Conservation (phyloP, 2,329 filamentous ascomycete genomes). For the Alternaria tenuissima region DNA sequence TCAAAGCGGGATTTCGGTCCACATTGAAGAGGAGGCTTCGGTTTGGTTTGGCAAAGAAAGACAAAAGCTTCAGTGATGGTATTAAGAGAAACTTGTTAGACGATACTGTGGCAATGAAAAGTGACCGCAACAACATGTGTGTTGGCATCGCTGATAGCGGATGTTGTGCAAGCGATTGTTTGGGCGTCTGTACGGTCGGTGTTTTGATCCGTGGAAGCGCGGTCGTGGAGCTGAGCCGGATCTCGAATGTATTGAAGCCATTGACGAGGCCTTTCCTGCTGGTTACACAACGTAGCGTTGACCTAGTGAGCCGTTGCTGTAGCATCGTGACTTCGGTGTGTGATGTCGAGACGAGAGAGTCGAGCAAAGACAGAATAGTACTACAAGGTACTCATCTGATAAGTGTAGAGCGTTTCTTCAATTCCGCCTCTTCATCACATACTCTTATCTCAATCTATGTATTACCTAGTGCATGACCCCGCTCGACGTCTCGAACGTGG, state of each 20-base stretch:
- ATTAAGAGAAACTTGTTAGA: conserved; percentile 55
- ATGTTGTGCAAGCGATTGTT: conserved; percentile 17
- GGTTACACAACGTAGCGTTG: conserved; percentile 6
- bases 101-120: conserved; percentile 56
- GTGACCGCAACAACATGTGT: conserved; percentile 40
- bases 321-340: conserved; percentile 15
- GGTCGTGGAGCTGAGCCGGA: conserved; percentile 24
- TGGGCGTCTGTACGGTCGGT: conserved; percentile 11
- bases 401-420: not conserved
- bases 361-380: not conserved
- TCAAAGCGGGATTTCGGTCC: conserved; percentile 77
- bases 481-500: conserved; percentile 29
- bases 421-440: conserved; percentile 4
- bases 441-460: conserved; percentile 31
- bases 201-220: conserved; percentile 19
- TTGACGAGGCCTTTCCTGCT: conserved; percentile 2
- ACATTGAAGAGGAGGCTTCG: conserved; percentile 61
- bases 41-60: conserved; percentile 51
- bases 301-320: conserved; percentile 11
- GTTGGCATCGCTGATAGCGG: conserved; percentile 40
- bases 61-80: conserved; percentile 50
- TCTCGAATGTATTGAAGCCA: conserved; percentile 12
- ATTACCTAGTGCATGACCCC: conserved; percentile 28
- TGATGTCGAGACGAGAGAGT: not conserved
- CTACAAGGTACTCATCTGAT: not conserved